Evolutionary conservation across 768 basidiomycete species (phyloP), one percentile per base, ranked within the genome.

Genomic region (Boletus sp.): DNA sequence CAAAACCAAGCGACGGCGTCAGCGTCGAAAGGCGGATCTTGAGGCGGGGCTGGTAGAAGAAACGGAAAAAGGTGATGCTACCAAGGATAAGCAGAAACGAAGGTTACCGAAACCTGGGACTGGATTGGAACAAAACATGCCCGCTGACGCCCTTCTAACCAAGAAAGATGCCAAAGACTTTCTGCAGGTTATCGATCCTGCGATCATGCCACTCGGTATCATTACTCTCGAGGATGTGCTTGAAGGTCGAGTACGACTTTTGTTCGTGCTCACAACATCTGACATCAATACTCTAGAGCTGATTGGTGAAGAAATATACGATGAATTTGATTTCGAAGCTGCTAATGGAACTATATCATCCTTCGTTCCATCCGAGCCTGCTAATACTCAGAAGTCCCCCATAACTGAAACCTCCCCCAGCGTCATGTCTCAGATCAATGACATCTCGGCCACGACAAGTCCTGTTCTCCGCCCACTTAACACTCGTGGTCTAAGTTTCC

Each of bases 171-270:
- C 89, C 35, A 84, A 86, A n/a, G 85, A 89, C 84, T 93, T 94
- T 75, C 76, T 95, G 70, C 86, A 89, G 76, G 82, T 81, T 40
- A 81, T 93, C 52, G 92, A 94, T 68, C 90, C 87, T 0, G 84
- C 86, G 18, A 79, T 93, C 35, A 88, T 87, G 78, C 92, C 92
- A 3, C 77, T 94, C 28, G 94, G 94, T 49, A 92, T 96, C 64
- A 94, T 96, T 58, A 96, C 94, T 0, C 80, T 96, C 2, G 94
- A 96, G 72, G 94, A 96, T 61, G 90, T 96, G 9, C 78, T 96
- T 10, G 94, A 96, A 83, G 90, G 90, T 88, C 50, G 20, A 67
- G 64, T 40, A 14, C 32, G 12, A 30, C 54, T 32, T 18, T 20
- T 48, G 5, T 4, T 40, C n/a, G 6, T 37, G 10, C 14, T 44